A percentile compares a stretch with the other conserved stretches of the same genome.
Evolutionary conservation across 2,329 filamentous ascomycete species (phyloP).

Genomic region (Colletotrichum phormii): DNA sequence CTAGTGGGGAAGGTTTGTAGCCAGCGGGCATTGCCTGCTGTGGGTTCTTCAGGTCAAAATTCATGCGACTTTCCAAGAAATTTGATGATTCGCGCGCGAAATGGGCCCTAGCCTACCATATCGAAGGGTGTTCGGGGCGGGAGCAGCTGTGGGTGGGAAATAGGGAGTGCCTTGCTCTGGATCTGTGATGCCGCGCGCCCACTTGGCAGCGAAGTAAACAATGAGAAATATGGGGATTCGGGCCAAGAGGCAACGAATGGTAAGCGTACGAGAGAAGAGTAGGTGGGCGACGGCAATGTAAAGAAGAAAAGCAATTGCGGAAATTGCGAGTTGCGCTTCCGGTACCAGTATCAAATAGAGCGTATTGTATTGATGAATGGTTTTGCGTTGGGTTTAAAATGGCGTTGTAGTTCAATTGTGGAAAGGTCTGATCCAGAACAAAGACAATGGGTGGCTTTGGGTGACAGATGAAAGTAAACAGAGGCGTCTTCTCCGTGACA

Average conservation of each 20-base stretch:
- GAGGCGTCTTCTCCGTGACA: conserved; percentile 39
- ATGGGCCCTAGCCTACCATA: conserved; percentile 35
- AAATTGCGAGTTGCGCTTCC: neutral
- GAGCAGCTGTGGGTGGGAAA: conserved; percentile 22
- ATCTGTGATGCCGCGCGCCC: conserved; percentile 28
- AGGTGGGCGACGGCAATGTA: conserved; percentile 3
- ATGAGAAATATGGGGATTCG: conserved; percentile 32
- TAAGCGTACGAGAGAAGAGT: neutral
- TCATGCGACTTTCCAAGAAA: conserved; percentile 28
- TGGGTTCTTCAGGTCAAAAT: conserved; percentile 34
- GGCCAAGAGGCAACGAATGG: neutral
- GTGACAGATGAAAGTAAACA: conserved; percentile 32
- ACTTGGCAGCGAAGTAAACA: conserved; percentile 35
- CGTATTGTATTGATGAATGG: neutral
- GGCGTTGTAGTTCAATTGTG: conserved; percentile 6
- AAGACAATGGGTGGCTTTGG: conserved; percentile 11
- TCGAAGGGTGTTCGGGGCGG: conserved; percentile 9
- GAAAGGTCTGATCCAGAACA: conserved; percentile 14
- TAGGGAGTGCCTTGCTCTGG: conserved; percentile 34
- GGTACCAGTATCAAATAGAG: neutral
- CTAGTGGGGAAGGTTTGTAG: conserved; percentile 79
- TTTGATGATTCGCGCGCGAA: conserved; percentile 11
- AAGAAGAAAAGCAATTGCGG: conserved; percentile 11
- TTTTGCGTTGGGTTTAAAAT: neutral
- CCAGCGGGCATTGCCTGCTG: conserved; percentile 65